These are phyloP conservation scores for Solanum chaucha DNA, from an alignment of 257 asterid species.

Conservation along the genomic window DNA sequence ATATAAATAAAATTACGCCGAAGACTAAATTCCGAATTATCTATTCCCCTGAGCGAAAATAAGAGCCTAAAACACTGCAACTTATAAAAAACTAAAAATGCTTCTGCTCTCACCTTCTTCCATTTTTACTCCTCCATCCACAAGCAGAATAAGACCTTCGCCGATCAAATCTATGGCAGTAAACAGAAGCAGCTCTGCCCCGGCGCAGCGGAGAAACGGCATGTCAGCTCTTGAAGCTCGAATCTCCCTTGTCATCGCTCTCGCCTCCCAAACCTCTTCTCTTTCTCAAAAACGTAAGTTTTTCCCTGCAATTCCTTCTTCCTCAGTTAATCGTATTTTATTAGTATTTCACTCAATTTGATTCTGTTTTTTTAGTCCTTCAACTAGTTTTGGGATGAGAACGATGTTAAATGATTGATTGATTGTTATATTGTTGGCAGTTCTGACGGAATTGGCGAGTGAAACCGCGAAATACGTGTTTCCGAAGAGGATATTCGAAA, in stretches of 20 bases:
- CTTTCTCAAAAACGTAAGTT: slow-evolving; percentile 60
- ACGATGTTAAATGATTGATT: background rate
- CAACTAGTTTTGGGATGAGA: background rate
- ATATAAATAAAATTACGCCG: no score
- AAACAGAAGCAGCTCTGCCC: slow-evolving; percentile 9
- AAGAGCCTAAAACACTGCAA: background rate
- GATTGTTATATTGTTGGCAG: slow-evolving; percentile 8
- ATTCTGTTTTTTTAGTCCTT: background rate
- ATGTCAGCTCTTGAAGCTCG: slow-evolving; percentile 46
- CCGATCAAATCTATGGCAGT: slow-evolving; percentile 21
- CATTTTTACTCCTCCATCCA: background rate
- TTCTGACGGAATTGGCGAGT: slow-evolving; percentile 47
- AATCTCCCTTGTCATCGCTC: slow-evolving; percentile 61
- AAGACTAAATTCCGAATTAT: background rate
- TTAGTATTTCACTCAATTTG: background rate
- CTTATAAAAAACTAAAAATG: background rate
- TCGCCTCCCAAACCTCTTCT: slow-evolving; percentile 57
- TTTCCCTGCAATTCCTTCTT: background rate
- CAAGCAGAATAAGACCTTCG: background rate
- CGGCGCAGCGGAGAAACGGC: slow-evolving; percentile 2
- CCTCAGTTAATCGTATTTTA: background rate
- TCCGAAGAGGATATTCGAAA: slow-evolving; percentile 50
- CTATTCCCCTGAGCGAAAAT: background rate
- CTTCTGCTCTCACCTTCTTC: background rate
- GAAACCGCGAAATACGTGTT: slow-evolving; percentile 60